Conservation (phyloP, 2,329 filamentous ascomycete genomes). For the Fusarium equiseti region DNA sequence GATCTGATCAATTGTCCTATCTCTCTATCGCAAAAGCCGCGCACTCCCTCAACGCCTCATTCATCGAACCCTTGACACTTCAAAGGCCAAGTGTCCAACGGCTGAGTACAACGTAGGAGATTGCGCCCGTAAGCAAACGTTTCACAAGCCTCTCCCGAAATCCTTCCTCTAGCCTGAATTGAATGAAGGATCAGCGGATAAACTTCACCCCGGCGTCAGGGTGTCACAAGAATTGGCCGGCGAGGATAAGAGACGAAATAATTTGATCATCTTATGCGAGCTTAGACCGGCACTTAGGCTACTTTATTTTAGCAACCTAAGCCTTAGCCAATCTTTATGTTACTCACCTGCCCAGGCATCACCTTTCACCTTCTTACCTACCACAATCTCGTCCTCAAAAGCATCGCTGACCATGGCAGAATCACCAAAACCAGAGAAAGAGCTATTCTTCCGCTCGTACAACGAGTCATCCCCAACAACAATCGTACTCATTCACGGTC, state of each 20-base stretch:
- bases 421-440: not conserved
- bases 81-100: not conserved
- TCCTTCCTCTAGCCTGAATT: not conserved
- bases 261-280: too few species aligned
- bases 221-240: too few species aligned
- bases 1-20: not conserved
- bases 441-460: not conserved
- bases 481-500: constrained; percentile 51
- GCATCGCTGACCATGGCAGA: not conserved
- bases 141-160: not conserved
- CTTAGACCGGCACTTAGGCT: too few species aligned
- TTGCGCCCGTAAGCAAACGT: not conserved
- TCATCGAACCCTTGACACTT: not conserved
- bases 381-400: too few species aligned
- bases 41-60: not conserved
- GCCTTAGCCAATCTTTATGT: too few species aligned
- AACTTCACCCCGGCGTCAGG: not conserved
- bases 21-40: not conserved
- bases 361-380: not conserved
- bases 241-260: too few species aligned
- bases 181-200: not conserved
- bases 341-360: too few species aligned
- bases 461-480: constrained; percentile 48
- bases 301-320: too few species aligned
- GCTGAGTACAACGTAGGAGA: not conserved